A percentile compares a stretch with the other conserved stretches of the same genome.
Conservation (phyloP, 148 eudicot species). For the Rhododendron ovatum region DNA sequence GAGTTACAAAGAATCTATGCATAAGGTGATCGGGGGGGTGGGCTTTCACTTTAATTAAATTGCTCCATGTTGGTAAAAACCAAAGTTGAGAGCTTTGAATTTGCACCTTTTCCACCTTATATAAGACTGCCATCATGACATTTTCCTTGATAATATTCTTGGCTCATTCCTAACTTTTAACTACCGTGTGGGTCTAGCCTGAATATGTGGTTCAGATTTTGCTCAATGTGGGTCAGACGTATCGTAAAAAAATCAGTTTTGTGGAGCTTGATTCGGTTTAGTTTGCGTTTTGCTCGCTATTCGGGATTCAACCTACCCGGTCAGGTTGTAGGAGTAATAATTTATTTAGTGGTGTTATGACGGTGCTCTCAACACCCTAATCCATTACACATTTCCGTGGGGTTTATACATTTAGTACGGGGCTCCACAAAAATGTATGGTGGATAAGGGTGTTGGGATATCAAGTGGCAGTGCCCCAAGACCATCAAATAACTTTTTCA, state of each 20-base stretch:
- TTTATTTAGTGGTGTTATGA: too few relatives aligned
- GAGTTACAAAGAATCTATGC: slow-evolving; percentile 36
- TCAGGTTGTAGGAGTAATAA: too few relatives aligned
- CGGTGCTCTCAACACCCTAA: too few relatives aligned
- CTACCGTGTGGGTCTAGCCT: slow-evolving; percentile 13
- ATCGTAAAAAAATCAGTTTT: neutral
- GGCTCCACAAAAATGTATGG: too few relatives aligned
- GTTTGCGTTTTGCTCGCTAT: neutral
- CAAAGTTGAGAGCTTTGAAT: slow-evolving; percentile 12
- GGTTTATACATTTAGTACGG: too few relatives aligned
- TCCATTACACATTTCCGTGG: too few relatives aligned
- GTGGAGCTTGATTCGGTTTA: neutral
- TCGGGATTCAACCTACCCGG: neutral
- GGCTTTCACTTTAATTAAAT: slow-evolving; percentile 11
- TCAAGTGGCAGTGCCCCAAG: neutral
- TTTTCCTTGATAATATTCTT: neutral
- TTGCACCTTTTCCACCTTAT: slow-evolving; percentile 7
- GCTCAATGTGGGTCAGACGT: neutral
- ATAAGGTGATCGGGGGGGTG: neutral
- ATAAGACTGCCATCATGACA: slow-evolving; percentile 23
- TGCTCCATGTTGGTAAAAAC: slow-evolving; percentile 2
- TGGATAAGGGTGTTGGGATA: too few relatives aligned
- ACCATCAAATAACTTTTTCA: too few relatives aligned
- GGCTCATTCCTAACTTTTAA: slow-evolving; percentile 17
- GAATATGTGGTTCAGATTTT: slow-evolving; percentile 13